These are phyloP conservation scores for Batkoa obscura DNA, from an alignment of 371 early-diverging fungal genomes.

Conservation along the genomic window DNA sequence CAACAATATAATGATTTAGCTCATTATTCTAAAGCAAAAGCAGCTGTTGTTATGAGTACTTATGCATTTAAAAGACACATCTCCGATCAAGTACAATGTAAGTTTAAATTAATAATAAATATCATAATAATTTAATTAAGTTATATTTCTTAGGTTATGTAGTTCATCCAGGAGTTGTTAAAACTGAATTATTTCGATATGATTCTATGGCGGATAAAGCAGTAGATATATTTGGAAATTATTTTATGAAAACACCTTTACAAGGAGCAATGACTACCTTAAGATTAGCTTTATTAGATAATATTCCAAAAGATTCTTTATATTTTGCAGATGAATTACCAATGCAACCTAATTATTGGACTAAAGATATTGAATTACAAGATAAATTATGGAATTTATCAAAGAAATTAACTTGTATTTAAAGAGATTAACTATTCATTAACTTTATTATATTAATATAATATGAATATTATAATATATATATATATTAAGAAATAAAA, in stretches of 20 bases:
- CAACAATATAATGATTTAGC: not conserved
- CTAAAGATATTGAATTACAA: not conserved
- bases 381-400: not conserved
- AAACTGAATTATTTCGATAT: not conserved
- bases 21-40: not conserved
- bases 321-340: slow-evolving; percentile 3
- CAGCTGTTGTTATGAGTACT: slow-evolving; percentile 2
- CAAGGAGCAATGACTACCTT: not conserved
- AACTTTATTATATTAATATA: too few species aligned
- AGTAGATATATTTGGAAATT: not conserved
- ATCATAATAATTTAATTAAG: too few species aligned
- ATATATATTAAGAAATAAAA: too few species aligned
- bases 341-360: not conserved
- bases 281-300: not conserved
- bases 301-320: not conserved
- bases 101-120: too few species aligned
- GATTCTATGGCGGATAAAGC: too few species aligned
- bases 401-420: not conserved
- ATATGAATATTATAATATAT: not conserved
- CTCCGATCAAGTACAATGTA: too few species aligned
- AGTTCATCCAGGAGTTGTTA: not conserved
- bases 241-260: not conserved
- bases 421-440: too few species aligned
- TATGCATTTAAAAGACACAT: not conserved
- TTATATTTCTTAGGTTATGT: not conserved